Evolutionary conservation across 345 rosid species (phyloP).

Genomic region (Gossypioides kirkii): DNA sequence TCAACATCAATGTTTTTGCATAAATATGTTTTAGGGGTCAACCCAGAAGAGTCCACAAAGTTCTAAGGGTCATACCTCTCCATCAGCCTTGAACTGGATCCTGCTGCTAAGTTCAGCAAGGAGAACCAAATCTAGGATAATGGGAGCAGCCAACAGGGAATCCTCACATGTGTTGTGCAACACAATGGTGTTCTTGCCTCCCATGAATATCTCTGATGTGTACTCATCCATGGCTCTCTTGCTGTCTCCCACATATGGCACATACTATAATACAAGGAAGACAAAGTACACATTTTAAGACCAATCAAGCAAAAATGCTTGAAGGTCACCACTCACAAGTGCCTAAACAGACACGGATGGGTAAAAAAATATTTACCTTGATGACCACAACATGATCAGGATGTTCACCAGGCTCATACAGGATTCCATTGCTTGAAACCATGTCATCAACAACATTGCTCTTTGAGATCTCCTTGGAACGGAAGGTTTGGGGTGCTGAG

Average conservation of each 20-base stretch:
- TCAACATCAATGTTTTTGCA: background rate
- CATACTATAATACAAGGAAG: slow-evolving; percentile 49
- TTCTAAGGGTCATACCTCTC: slow-evolving; percentile 44
- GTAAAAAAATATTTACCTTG: slow-evolving; percentile 45
- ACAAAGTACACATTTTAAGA: background rate
- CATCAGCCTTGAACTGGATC: slow-evolving; percentile 76
- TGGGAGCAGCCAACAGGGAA: slow-evolving; percentile 96
- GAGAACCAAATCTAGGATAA: slow-evolving; percentile 89
- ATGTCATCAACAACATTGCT: slow-evolving; percentile 97
- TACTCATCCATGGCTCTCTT: slow-evolving; percentile 99
- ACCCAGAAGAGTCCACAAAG: background rate
- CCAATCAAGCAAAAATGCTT: background rate
- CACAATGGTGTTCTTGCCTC: slow-evolving; percentile 88
- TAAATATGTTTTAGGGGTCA: background rate
- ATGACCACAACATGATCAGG: slow-evolving; percentile 99
- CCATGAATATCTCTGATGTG: slow-evolving; percentile 98
- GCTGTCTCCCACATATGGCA: slow-evolving; percentile 94
- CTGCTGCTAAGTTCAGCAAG: slow-evolving; percentile 92
- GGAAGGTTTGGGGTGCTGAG: slow-evolving; percentile 92
- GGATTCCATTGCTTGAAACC: slow-evolving; percentile 90
- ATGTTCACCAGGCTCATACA: slow-evolving; percentile 89
- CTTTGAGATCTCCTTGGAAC: slow-evolving; percentile 95
- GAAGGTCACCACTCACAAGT: background rate
- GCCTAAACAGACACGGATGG: background rate
- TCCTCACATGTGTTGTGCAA: slow-evolving; percentile 96